Conservation (phyloP, 2,329 filamentous ascomycete species). For the Seiridium unicorne region DNA sequence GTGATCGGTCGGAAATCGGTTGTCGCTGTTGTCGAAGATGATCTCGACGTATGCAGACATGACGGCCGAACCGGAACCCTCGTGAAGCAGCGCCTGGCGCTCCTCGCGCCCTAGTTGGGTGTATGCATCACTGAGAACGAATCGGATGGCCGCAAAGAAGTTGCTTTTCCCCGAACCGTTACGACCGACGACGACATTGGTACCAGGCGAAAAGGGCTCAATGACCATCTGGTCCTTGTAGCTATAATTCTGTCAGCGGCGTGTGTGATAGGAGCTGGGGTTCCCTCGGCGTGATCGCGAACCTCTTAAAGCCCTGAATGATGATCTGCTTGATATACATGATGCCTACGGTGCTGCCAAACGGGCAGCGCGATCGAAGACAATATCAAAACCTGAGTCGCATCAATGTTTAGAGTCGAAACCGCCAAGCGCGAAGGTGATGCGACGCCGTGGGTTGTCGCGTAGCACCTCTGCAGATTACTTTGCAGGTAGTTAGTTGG, state of each 20-base stretch:
- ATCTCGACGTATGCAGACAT: slow-evolving; percentile 99
- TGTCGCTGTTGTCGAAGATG: slow-evolving; percentile 96
- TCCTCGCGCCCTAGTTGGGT: slow-evolving; percentile 95
- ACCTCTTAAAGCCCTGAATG: slow-evolving; percentile 99
- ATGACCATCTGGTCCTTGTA: slow-evolving; percentile 99
- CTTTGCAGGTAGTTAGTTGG: not conserved
- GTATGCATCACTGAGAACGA: slow-evolving; percentile 97
- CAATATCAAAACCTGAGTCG: not conserved
- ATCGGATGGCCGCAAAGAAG: slow-evolving; percentile 98
- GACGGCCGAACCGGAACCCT: slow-evolving; percentile 94
- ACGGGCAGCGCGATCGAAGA: slow-evolving; percentile 27
- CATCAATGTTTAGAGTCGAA: not conserved
- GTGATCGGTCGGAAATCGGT: slow-evolving; percentile 90
- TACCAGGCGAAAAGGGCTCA: slow-evolving; percentile 94
- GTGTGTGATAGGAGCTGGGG: slow-evolving; percentile 13
- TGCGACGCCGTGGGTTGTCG: slow-evolving; percentile 1
- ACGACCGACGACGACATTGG: slow-evolving; percentile 97
- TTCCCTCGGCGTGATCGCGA: slow-evolving; percentile 21
- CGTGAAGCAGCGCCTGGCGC: slow-evolving; percentile 92
- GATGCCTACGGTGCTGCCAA: slow-evolving; percentile 34
- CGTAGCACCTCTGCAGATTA: not conserved
- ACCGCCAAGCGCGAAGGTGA: not conserved
- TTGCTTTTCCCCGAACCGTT: slow-evolving; percentile 99
- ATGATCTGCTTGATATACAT: slow-evolving; percentile 99
- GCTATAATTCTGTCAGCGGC: slow-evolving; percentile 47